Base-by-base conservation (phyloP, 306 rosid species). In the Prinsepia uniflora region DNA sequence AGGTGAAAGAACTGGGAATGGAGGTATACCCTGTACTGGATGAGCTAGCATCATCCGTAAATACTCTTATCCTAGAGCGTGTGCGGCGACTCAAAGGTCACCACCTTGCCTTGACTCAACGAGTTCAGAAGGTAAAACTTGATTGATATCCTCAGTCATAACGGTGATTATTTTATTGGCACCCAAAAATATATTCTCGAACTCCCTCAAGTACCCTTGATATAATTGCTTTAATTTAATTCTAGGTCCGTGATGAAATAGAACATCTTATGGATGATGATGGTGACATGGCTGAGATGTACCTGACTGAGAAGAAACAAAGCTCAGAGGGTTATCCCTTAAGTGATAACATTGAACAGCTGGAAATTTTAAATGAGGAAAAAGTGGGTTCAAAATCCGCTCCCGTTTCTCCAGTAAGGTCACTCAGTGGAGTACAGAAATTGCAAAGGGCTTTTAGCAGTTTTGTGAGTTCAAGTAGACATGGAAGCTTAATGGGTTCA, bases 41-140 rank as follows among this genome's bases (percentile, higher is more conserved):
- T 80, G 96, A 90, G 73, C 83, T 94, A 24, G 84, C 96, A 61
- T 78, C 89, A 65, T 78, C 96, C 50, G 83, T 94, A 73, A 94
- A 84, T 83, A 94, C 92, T 22, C 84, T 84, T 65, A 91, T 89
- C 84, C 92, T 94, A 40, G 98, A 90, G 75, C 92, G 96, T n/a
- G 96, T 87, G 65, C 84, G 98, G 66, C 84, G 96, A 83, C 86
- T 90, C 73, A 94, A 90, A 87, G 98, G 98, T 45, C 97, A 89
- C 76, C 94, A 90, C 70, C 97, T 90, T 86, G 85, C 90, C 65
- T 74, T 90, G 87, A 90, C 97, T 72, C 97, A 90, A 76, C 90
- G 93, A 58, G 98, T 94, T 76, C 98, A 94, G 80, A 90, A 94
- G 96, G 98, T 87, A 80, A 78, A 47, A 63, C 67, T 63, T 18